Evolutionary conservation across 768 basidiomycete species (phyloP), one percentile per base, ranked within the genome.

Genomic region (Tremella yokohamensis): DNA sequence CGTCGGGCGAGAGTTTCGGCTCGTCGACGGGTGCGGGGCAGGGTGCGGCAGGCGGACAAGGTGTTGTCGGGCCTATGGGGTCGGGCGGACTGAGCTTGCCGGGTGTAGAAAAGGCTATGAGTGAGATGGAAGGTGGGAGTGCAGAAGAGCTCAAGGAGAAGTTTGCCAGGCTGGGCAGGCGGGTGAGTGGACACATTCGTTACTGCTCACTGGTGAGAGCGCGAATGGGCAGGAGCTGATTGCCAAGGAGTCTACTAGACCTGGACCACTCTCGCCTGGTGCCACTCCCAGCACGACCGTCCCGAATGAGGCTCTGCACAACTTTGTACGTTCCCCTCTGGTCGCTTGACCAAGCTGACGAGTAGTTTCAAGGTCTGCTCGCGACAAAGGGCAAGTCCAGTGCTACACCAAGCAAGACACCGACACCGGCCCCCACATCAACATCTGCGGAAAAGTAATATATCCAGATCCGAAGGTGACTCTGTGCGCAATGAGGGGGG

Each of bases 1-100:
- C 42, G 6, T 52, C 51, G 22, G 22, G 26, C 58, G 24, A 47
- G 11, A 40, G n/a, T 47, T 7, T 47, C 59, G 44, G 51, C n/a
- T 20, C n/a, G 13, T 19, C 7, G 16, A 26, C 38, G 20, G 20
- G 29, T 26, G 8, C 40, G 20, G 16, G 24, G 4, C 8, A 8
- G 16, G 51, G 51, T 13, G 48, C 3, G 7, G 24, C 26, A 12
- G 44, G 20, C 38, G n/a, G 48, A 19, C 52, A 64, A 6, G 90
- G 93, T 24, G 84, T 96, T 48, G 94, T 99, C 11, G 94, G 94
- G 1, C 94, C 94, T 0, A 83, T 99, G 78, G 88, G 88, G 54
- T 87, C 87, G 53, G 87, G 86, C 12, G 88, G 86, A 58, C 87
- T 93, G 78, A 87, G 78, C 69, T 79, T 97, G 50, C 92, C 93